phyloP scores from a whole-genome alignment of 768 basidiomycete genomes.

The Lactarius psammicola region DNA sequence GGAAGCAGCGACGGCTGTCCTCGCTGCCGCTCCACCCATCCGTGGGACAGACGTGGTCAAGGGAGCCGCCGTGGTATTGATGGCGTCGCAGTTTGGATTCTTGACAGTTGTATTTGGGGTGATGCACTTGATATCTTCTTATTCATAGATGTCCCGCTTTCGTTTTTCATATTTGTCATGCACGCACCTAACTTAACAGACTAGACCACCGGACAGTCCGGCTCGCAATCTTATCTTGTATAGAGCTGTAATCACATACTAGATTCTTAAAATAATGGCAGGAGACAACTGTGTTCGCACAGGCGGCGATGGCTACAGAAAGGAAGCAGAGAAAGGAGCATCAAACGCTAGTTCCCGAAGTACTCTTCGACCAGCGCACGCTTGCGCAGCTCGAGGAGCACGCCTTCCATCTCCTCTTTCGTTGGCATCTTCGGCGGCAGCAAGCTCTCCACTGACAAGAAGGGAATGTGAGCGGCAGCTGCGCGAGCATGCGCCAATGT shows the following conservation, averaged over 20 bases:
- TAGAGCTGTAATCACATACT: not conserved
- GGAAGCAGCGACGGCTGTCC: not conserved
- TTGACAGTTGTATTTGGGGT: slow-evolving; percentile 9
- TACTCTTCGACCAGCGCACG: slow-evolving; percentile 81
- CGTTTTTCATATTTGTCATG: not conserved
- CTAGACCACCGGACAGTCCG: not conserved
- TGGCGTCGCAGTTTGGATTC: slow-evolving; percentile 19
- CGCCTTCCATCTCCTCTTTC: slow-evolving; percentile 72
- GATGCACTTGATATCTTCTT: slow-evolving; percentile 7
- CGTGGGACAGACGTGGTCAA: not conserved
- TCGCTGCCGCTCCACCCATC: not conserved
- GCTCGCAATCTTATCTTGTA: not conserved
- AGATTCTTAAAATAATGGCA: slow-evolving; percentile 12
- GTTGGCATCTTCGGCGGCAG: slow-evolving; percentile 75
- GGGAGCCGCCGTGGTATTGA: not conserved
- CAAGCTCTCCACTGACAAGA: slow-evolving; percentile 70
- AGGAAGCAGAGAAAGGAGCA: not conserved
- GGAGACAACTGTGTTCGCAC: not conserved
- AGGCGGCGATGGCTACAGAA: not conserved
- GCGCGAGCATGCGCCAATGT: slow-evolving; percentile 45
- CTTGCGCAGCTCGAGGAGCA: slow-evolving; percentile 75
- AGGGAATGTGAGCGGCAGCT: slow-evolving; percentile 69
- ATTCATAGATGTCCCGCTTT: slow-evolving; percentile 6
- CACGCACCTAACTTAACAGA: not conserved
- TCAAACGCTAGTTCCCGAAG: slow-evolving; percentile 43